Conservation (phyloP, 2,329 filamentous ascomycete species). For the Fusarium sp. region DNA sequence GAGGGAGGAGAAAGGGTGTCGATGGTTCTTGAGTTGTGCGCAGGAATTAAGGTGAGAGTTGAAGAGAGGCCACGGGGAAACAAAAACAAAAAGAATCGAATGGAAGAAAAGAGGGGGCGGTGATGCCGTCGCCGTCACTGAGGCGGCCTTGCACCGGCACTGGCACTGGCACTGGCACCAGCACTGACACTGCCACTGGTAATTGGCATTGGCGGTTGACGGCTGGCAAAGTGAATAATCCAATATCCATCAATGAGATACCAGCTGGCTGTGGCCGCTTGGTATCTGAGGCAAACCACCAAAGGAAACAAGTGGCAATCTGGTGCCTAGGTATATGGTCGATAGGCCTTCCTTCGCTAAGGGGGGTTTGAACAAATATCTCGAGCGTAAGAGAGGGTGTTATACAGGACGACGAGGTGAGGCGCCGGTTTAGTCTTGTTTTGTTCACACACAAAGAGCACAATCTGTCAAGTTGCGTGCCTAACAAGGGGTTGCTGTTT, state of each 20-base stretch:
- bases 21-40: slow-evolving; percentile 1
- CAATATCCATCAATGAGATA: not conserved
- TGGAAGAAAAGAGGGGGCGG: slow-evolving; percentile 2
- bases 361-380: not conserved
- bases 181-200: slow-evolving; percentile 16
- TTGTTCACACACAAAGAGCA: slow-evolving; percentile 10
- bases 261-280: slow-evolving; percentile 15
- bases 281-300: not conserved
- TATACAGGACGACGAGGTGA: not conserved
- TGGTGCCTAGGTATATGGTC: not conserved
- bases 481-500: slow-evolving; percentile 41
- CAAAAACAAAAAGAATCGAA: slow-evolving; percentile 2
- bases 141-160: not conserved
- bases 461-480: slow-evolving; percentile 14
- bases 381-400: not conserved
- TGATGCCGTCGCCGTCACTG: slow-evolving; percentile 2
- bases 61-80: not conserved
- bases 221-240: slow-evolving; percentile 18
- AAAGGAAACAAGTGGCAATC: slow-evolving; percentile 3
- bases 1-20: slow-evolving; percentile 1
- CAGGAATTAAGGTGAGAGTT: slow-evolving; percentile 1
- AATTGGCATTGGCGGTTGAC: slow-evolving; percentile 14
- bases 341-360: not conserved
- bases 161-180: slow-evolving; percentile 18
- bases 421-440: not conserved